Evolutionary conservation across 148 eudicot species (phyloP), one percentile per base, ranked within the genome.

Genomic region (Heliosperma pusillum): DNA sequence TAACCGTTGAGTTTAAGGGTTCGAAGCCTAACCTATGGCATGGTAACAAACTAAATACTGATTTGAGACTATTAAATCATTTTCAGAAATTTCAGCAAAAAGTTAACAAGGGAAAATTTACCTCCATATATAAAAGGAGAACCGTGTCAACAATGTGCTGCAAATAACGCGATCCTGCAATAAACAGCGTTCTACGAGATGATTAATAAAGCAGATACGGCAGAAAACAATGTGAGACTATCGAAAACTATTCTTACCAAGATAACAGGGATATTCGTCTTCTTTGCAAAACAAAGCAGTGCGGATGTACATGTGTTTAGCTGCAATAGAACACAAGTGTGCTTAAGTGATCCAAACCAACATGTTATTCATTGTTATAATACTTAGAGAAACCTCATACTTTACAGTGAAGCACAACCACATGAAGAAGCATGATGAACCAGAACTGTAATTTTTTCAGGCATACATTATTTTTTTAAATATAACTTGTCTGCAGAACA

Each of bases 121-220:
- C 98, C 84, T 95, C 99, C 90, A 95, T 78, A 70, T 92, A 92
- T 78, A 95, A 73, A 68, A n/a, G n/a, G n/a, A n/a, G n/a, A n/a
- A 95, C 99, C 16, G 80, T 90, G 80, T 95, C 99, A 73, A 95
- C 99, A 62, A 92, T 90, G 86, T 95, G 99, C 90, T 95, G 96
- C 83, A 95, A 80, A 40, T 88, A 85, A 61, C 92, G 99, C 78
- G 99, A 97, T 65, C 99, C 99, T 45, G 99, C 99, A 79, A 95
- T 87, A 5, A n/a, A n/a, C n/a, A n/a, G 40, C 40, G 40, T 33
- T 7, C 40, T 33, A 33, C 40, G 3, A 2, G 40, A 33, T 33
- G 11, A 47, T 47, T 15, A 2, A 47, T 47, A 47, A 9, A 47
- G 53, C 40, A 47, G 2, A 47, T 47, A 47, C 10, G 53, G 15